Evolutionary conservation across 2,329 filamentous ascomycete species (phyloP).

Genomic region (Fusarium sp.): DNA sequence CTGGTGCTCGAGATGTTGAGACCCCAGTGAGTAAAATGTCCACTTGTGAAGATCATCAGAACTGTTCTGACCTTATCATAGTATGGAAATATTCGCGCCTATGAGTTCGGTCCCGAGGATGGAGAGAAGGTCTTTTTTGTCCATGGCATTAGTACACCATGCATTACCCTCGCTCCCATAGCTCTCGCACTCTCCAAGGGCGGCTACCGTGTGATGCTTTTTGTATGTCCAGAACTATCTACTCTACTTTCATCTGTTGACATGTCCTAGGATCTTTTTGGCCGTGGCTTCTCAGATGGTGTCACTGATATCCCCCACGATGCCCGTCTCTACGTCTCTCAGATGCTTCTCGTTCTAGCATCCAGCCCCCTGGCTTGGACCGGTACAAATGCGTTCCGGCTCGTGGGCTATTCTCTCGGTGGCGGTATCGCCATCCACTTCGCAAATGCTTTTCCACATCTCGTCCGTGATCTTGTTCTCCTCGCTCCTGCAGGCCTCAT

Average conservation of each 20-base stretch:
- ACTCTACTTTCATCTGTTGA: conserved; percentile 24
- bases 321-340: conserved; percentile 76
- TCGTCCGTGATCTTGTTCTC: conserved; percentile 77
- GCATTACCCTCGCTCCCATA: conserved; percentile 75
- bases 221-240: conserved; percentile 56
- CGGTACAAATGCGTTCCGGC: conserved; percentile 65
- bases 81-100: conserved; percentile 80
- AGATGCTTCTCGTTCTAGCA: conserved; percentile 76
- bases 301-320: conserved; percentile 76
- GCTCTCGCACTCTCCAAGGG: conserved; percentile 73
- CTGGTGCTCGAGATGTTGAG: conserved; percentile 77
- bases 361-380: conserved; percentile 79
- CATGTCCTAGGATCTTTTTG: conserved; percentile 70
- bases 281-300: conserved; percentile 73
- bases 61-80: conserved; percentile 41
- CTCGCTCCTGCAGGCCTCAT: conserved; percentile 84
- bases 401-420: conserved; percentile 85
- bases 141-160: conserved; percentile 87
- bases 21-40: conserved; percentile 64
- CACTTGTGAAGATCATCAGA: not conserved
- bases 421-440: conserved; percentile 82
- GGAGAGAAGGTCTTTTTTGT: conserved; percentile 81
- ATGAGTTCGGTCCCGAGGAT: conserved; percentile 81
- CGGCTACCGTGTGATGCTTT: conserved; percentile 84
- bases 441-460: conserved; percentile 74